Conservation (phyloP, 2,329 filamentous ascomycete genomes). For the Alternaria solani region DNA sequence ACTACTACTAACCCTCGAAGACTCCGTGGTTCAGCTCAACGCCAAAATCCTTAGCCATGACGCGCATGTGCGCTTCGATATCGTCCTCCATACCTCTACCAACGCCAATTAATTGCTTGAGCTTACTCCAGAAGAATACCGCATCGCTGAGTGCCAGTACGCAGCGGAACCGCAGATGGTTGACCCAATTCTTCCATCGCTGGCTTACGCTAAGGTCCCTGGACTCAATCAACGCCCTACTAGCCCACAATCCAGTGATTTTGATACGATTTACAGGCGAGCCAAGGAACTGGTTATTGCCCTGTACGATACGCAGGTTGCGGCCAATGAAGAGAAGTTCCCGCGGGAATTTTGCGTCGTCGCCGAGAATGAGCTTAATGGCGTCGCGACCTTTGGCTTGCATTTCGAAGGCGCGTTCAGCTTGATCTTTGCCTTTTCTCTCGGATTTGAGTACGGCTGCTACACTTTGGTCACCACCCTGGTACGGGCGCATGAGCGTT, state of each 20-base stretch:
- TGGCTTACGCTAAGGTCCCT: slow-evolving; percentile 68
- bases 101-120: slow-evolving; percentile 77
- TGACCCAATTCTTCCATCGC: slow-evolving; percentile 73
- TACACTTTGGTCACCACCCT: slow-evolving; percentile 78
- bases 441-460: slow-evolving; percentile 65
- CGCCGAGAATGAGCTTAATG: slow-evolving; percentile 81
- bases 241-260: slow-evolving; percentile 92
- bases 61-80: slow-evolving; percentile 85
- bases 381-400: slow-evolving; percentile 75
- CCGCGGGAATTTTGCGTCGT: slow-evolving; percentile 88
- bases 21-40: slow-evolving; percentile 88
- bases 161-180: slow-evolving; percentile 81
- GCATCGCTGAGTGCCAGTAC: slow-evolving; percentile 81
- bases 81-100: slow-evolving; percentile 94
- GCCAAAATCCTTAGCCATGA: slow-evolving; percentile 88
- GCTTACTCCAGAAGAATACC: slow-evolving; percentile 80
- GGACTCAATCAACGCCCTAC: slow-evolving; percentile 79
- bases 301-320: slow-evolving; percentile 92
- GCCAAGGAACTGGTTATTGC: slow-evolving; percentile 89
- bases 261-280: slow-evolving; percentile 91
- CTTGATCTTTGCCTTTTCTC: slow-evolving; percentile 62
- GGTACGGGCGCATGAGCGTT: slow-evolving; percentile 88
- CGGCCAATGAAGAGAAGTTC: slow-evolving; percentile 92
- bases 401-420: slow-evolving; percentile 76
- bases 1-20: slow-evolving; percentile 74